Conservation (phyloP, 768 basidiomycete genomes). For the Leucosporidium creatinivorum region DNA sequence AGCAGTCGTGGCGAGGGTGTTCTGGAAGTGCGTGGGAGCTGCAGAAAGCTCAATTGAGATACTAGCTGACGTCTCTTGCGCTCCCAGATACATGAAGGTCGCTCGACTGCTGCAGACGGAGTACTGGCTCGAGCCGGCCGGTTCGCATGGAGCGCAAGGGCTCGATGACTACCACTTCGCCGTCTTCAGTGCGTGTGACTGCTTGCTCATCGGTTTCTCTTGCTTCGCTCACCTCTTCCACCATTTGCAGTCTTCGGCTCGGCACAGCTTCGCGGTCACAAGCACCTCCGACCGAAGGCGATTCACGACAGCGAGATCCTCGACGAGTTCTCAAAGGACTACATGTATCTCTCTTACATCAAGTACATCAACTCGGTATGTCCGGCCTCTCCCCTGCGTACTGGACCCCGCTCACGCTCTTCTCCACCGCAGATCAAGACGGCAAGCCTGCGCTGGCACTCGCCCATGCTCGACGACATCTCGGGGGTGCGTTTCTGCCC, state of each 20-base stretch:
- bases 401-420: neutral
- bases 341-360: conserved; percentile 97
- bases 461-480: conserved; percentile 97
- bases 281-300: conserved; percentile 79
- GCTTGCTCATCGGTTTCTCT: neutral
- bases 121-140: conserved; percentile 94
- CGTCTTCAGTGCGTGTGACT: conserved; percentile 49
- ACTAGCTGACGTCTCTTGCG: neutral
- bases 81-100: conserved; percentile 42
- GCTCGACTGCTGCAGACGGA: conserved; percentile 72
- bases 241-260: conserved; percentile 57
- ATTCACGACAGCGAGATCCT: conserved; percentile 87
- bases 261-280: conserved; percentile 73
- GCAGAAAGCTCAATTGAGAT: too few relatives aligned
- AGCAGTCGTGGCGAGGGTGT: conserved; percentile 71
- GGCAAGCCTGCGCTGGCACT: conserved; percentile 92
- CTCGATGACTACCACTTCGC: conserved; percentile 81
- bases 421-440: conserved; percentile 67
- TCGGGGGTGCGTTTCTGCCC: conserved; percentile 19
- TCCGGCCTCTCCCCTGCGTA: neutral
- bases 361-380: conserved; percentile 74
- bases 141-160: conserved; percentile 99
- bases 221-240: neutral
- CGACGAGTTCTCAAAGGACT: conserved; percentile 82
- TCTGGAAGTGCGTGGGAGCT: conserved; percentile 69